Conservation (phyloP, 192 early-diverging fungal genomes). For the Backusella westeae region DNA sequence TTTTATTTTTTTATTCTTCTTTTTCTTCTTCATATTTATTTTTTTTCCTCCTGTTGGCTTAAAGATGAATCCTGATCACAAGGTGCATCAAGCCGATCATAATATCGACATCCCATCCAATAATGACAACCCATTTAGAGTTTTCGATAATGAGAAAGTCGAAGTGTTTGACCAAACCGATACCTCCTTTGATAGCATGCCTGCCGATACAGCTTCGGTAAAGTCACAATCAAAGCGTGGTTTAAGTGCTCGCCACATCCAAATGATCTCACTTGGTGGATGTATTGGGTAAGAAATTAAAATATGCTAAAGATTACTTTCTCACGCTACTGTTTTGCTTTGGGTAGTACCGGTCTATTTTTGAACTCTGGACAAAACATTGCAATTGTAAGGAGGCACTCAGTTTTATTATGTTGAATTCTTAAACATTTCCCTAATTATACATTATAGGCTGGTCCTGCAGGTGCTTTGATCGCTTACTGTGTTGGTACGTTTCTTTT, state of each 20-base stretch:
- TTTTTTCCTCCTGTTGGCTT: neutral
- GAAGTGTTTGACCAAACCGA: neutral
- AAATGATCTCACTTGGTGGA: constrained; percentile 37
- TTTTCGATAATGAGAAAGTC: constrained; percentile 11
- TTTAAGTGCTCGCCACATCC: constrained; percentile 29
- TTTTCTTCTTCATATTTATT: neutral
- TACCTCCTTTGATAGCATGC: neutral
- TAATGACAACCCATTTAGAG: neutral
- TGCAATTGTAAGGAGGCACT: constrained; percentile 32
- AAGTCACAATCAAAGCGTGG: constrained; percentile 10
- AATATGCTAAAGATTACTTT: neutral
- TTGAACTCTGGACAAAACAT: constrained; percentile 65
- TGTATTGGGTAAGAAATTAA: constrained; percentile 22
- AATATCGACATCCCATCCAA: neutral
- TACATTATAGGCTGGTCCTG: constrained; percentile 61
- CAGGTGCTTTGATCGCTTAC: constrained; percentile 71
- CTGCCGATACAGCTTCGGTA: neutral
- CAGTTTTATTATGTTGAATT: neutral
- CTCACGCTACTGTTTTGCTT: neutral
- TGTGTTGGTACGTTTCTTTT: constrained; percentile 12
- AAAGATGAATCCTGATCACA: neutral
- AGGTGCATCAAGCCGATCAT: neutral
- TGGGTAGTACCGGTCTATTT: constrained; percentile 63
- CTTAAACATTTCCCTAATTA: neutral
- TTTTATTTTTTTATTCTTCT: neutral